These are phyloP conservation scores for Colletotrichum kahawae DNA, from an alignment of 2,329 filamentous ascomycete genomes.

Conservation along the genomic window DNA sequence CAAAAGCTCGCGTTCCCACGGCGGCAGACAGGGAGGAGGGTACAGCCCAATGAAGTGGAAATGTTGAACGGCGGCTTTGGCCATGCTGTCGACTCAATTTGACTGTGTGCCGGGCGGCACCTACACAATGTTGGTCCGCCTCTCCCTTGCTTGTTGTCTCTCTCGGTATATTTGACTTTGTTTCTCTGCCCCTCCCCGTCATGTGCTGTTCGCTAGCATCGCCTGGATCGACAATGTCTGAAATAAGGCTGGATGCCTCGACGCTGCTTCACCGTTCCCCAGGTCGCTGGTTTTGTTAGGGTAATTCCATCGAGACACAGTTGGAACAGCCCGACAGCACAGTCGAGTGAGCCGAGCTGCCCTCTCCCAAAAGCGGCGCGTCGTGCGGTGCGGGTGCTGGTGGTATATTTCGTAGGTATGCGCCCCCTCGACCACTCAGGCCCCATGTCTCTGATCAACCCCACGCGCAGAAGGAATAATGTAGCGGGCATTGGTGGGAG, in stretches of 20 bases:
- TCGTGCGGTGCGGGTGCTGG: neutral
- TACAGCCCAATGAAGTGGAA: neutral
- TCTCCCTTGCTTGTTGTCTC: conserved; percentile 19
- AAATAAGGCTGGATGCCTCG: neutral
- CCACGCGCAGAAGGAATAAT: conserved; percentile 15
- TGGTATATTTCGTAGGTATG: neutral
- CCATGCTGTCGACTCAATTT: conserved; percentile 10
- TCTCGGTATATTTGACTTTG: neutral
- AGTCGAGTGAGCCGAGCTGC: neutral
- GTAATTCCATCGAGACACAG: neutral
- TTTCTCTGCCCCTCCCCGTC: neutral
- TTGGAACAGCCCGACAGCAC: neutral
- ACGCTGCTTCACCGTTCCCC: neutral
- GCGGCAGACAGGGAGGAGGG: conserved; percentile 15
- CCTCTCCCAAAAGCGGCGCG: neutral
- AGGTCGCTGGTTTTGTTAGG: neutral
- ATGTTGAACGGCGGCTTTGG: neutral
- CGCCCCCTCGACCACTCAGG: neutral
- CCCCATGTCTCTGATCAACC: conserved; percentile 18
- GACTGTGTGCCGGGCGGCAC: conserved; percentile 16
- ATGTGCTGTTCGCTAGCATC: neutral
- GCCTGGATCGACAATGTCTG: neutral
- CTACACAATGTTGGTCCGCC: neutral
- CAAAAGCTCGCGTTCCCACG: conserved; percentile 20
- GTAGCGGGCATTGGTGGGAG: conserved; percentile 1